Evolutionary conservation across 2,329 filamentous ascomycete genomes (phyloP).

Genomic region (Colletotrichum sp.): DNA sequence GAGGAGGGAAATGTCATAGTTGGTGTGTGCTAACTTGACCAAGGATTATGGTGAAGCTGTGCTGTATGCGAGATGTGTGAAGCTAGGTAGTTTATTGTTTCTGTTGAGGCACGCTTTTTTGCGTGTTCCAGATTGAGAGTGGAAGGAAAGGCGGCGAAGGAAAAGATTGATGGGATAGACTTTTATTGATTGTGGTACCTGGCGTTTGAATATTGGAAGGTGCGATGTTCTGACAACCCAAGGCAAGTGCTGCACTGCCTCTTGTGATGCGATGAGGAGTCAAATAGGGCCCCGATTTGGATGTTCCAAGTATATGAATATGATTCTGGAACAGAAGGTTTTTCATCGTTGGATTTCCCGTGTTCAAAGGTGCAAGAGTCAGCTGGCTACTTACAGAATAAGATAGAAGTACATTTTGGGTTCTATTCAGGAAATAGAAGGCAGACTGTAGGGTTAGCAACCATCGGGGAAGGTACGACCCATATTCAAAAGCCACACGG

Average conservation of each 20-base stretch:
- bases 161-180: not conserved
- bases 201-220: not conserved
- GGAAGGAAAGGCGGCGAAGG: rapidly evolving
- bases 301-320: not conserved
- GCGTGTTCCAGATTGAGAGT: not conserved
- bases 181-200: not conserved
- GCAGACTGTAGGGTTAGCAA: not conserved
- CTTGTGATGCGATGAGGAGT: no score
- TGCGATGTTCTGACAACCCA: not conserved
- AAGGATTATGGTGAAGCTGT: not conserved
- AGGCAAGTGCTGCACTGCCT: not conserved
- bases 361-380: no score
- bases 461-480: not conserved
- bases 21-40: not conserved
- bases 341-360: no score
- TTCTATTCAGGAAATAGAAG: not conserved
- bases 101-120: not conserved
- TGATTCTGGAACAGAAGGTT: not conserved
- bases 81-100: not conserved
- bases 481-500: not conserved
- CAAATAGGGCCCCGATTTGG: not conserved
- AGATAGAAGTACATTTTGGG: not conserved
- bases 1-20: not conserved
- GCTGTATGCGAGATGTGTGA: not conserved
- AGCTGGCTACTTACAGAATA: no score